Base-by-base conservation (phyloP, 768 basidiomycete genomes). In the Agaricus sinodeliciosus region DNA sequence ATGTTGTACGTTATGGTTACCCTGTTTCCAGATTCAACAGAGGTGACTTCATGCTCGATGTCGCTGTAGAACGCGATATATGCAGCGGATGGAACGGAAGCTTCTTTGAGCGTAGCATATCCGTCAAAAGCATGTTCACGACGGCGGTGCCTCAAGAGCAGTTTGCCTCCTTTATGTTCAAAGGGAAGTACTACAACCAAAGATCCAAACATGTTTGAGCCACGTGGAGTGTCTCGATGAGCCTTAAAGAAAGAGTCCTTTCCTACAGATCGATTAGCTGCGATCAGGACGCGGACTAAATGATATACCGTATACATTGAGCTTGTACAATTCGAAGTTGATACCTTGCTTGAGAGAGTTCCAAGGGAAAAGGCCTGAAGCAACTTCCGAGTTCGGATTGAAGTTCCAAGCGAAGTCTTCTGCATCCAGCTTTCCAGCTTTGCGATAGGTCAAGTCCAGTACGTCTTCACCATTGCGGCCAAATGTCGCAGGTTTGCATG, bases 141-240 rank as follows among this genome's bases (percentile, higher is more conserved):
- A 58, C 65, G 8, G 41, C 49, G 31, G 31, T 70, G 64, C 9
- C 66, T 67, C 0, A 82, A 62, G 2, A 67, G 46, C 13, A 78
- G 67, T 12, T 63, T 59, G 2, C 78, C 79, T 1, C 78, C 78
- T 51, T 73, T 64, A 55, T 80, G 73, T 0, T 58, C 19, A 1
- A 73, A 72, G 13, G 79, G 79, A 44, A 78, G 69, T 15, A 76
- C 67, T 31, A 81, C 56, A 1, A 80, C 72, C 9, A 83, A 68
- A 1, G 79, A 79, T 1, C 75, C 79, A 37, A 82, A 73, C 72
- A 80, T 79, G 26, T 59, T 57, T 6, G 66, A 63, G 7, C 63
- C 59, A 7, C 72, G 70, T 4, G 75, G 76, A 0, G 78, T 78
- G 53, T 79, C 80, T 41, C 72, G 66, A 57, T 79, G 79, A 0